Conservation (phyloP, 164 flowering plant species). For the Litsea cubeba region DNA sequence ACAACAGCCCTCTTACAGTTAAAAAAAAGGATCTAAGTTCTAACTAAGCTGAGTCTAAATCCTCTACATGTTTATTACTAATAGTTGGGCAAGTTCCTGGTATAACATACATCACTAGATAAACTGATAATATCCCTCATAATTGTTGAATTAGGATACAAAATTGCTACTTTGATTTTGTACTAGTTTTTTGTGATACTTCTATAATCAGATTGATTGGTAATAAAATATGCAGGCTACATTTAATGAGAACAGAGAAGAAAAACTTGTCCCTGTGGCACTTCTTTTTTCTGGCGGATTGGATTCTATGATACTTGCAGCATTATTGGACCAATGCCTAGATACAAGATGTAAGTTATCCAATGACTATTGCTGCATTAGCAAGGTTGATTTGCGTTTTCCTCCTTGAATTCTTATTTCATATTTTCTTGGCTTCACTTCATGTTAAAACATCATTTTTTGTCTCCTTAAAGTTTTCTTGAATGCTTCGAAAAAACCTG, state of each 20-base stretch:
- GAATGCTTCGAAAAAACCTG: not conserved
- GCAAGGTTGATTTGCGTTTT: not conserved
- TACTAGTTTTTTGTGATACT: not conserved
- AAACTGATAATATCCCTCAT: no score
- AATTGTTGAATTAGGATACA: no score
- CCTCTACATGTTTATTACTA: no score
- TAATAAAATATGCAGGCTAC: slow-evolving; percentile 13
- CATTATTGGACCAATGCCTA: slow-evolving; percentile 68
- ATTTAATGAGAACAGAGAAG: slow-evolving; percentile 1
- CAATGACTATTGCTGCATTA: slow-evolving; percentile 10
- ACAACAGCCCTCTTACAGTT: no score
- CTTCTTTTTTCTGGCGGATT: slow-evolving; percentile 97
- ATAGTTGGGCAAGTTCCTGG: no score
- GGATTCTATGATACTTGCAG: slow-evolving; percentile 96
- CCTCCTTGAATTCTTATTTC: not conserved
- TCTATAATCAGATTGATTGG: not conserved
- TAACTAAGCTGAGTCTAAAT: no score
- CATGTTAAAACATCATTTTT: not conserved
- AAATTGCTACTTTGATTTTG: no score
- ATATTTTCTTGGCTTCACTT: not conserved
- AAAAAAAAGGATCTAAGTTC: no score
- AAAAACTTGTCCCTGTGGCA: slow-evolving; percentile 61
- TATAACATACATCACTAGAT: no score
- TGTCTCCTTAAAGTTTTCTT: not conserved
- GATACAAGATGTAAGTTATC: slow-evolving; percentile 56